Conservation (phyloP, 495 filamentous ascomycete genomes). For the Podospora pseudoanserina region DNA sequence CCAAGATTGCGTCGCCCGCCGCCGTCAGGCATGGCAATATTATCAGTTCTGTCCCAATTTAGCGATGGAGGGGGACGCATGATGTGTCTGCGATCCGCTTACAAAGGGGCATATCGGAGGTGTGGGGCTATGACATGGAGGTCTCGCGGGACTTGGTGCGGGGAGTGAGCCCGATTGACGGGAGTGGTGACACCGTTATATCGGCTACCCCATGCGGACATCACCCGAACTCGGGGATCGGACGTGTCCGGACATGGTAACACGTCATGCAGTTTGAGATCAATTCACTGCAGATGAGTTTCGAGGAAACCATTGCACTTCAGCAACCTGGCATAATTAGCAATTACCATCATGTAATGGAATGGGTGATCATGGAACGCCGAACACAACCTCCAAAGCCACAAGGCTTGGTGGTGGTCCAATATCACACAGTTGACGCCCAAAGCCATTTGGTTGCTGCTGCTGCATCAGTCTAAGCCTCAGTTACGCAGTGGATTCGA, state of each 20-base stretch:
- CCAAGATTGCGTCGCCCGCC: neutral
- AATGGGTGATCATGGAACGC: too few relatives aligned
- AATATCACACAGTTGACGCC: neutral
- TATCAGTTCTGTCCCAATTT: neutral
- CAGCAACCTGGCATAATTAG: neutral
- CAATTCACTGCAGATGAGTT: neutral
- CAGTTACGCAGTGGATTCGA: neutral
- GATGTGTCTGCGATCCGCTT: neutral
- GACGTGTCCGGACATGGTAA: neutral
- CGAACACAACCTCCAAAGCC: too few relatives aligned
- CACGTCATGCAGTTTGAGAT: neutral
- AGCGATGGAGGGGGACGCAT: neutral
- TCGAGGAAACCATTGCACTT: neutral
- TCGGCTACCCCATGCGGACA: neutral
- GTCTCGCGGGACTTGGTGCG: neutral
- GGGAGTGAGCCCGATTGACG: neutral
- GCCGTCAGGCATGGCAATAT: neutral
- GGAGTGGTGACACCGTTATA: neutral
- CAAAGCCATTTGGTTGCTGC: neutral
- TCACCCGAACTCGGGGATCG: neutral
- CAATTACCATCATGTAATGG: too few relatives aligned
- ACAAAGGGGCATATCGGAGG: neutral
- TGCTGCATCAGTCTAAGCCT: neutral
- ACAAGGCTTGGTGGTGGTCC: neutral
- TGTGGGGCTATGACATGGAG: neutral